Evolutionary conservation across 331 rosid genomes (phyloP).

Genomic region (Pyracantha coccinea): DNA sequence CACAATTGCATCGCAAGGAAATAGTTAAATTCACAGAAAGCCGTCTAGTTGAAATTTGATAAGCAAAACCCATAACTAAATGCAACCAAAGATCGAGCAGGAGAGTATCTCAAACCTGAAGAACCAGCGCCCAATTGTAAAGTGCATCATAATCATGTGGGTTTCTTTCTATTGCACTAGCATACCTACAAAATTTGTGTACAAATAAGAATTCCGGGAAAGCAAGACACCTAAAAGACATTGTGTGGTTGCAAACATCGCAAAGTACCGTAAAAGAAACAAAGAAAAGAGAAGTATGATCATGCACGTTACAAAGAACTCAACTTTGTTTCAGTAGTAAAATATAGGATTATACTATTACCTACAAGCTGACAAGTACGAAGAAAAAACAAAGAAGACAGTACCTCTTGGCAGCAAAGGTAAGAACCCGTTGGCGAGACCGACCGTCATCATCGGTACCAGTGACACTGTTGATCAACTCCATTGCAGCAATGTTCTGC

Average conservation of each 20-base stretch:
- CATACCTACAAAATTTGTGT: constrained; percentile 58
- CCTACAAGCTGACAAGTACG: not conserved
- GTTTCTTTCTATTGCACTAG: constrained; percentile 84
- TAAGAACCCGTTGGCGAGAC: constrained; percentile 91
- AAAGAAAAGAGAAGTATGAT: not conserved
- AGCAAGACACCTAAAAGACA: not conserved
- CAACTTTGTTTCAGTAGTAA: not conserved
- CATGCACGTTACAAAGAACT: not conserved
- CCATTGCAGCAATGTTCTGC: constrained; percentile 84
- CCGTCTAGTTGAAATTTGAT: not conserved
- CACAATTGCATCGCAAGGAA: not conserved
- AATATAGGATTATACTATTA: not conserved
- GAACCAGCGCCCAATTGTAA: constrained; percentile 97
- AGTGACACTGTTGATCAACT: constrained; percentile 75
- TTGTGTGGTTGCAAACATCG: not conserved
- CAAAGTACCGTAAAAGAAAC: not conserved
- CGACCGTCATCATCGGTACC: constrained; percentile 95
- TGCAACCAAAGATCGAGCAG: constrained; percentile 4
- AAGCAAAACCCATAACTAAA: not conserved
- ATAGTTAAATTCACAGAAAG: constrained; percentile 1
- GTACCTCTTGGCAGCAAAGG: constrained; percentile 95
- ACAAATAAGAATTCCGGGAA: not conserved
- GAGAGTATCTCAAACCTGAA: constrained; percentile 59
- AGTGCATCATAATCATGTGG: constrained; percentile 91
- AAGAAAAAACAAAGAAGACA: not conserved